These are phyloP conservation scores for Panaeolus cyanescens DNA, from an alignment of 768 basidiomycete genomes.

Conservation along the genomic window DNA sequence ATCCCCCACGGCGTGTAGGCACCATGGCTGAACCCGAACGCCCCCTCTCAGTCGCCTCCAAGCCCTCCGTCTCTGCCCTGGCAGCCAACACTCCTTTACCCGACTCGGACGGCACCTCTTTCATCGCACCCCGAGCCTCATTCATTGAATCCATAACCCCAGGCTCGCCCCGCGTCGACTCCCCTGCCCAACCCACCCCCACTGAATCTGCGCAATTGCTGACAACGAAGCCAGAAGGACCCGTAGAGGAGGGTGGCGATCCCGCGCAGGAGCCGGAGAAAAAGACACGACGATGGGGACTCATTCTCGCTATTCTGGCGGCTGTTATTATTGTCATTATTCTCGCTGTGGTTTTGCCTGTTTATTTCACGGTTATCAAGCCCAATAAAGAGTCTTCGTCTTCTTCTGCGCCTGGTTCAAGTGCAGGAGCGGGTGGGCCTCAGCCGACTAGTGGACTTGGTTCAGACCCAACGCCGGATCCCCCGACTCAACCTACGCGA, in stretches of 20 bases:
- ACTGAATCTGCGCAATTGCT: constrained; percentile 7
- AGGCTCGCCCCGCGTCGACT: neutral
- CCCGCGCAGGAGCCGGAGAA: neutral
- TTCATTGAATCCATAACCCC: neutral
- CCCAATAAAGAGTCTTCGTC: constrained; percentile 15
- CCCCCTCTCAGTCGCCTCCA: neutral
- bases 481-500: constrained; percentile 39
- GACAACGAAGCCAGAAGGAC: constrained; percentile 2
- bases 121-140: neutral
- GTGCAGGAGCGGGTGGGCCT: constrained; percentile 4
- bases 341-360: constrained; percentile 32
- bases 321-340: constrained; percentile 39
- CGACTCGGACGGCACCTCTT: neutral
- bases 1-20: neutral
- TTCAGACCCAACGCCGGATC: constrained; percentile 23
- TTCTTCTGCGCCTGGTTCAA: constrained; percentile 3
- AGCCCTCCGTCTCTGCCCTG: neutral
- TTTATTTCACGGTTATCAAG: constrained; percentile 35
- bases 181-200: neutral
- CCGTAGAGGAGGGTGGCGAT: neutral
- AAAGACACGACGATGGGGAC: constrained; percentile 17
- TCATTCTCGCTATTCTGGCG: constrained; percentile 18
- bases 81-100: neutral
- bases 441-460: constrained; percentile 23
- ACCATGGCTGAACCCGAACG: neutral